Base-by-base conservation (phyloP, 2,329 filamentous ascomycete genomes). In the Apiospora phragmitis region DNA sequence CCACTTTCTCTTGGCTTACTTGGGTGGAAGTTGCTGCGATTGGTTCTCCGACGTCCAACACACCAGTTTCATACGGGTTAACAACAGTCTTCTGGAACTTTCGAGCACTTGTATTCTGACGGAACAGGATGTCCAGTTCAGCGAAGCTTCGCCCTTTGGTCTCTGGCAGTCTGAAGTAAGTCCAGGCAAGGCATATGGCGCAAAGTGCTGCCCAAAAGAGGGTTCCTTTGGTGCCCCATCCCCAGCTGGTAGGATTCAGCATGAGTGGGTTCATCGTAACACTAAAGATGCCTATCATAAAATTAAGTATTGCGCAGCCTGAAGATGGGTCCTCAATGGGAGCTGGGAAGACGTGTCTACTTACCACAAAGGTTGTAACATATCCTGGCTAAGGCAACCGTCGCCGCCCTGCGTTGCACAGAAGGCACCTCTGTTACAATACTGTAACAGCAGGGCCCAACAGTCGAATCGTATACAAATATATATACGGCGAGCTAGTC, bases 341-440 rank as follows among this genome's bases (percentile, higher is more conserved):
- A 6, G n/a, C 32, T 21, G 18, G 62, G 18, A 32, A 11, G 11
- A 14, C 24, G 14, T 3, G 7, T n/a, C 21, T 8, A 16, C 70
- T 29, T 69, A 70, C 70, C 65, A 41, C 69, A 70, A 9, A 72
- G 16, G 29, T 73, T 72, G 47, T 73, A 73, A 45, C 69, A 69
- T 32, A 72, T 73, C 26, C 70, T 67, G 4, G 68, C 67, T 6
- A 72, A 35, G n/a, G 70, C 69, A 4, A 73, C 70, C 18, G 70
- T 73, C 26, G 69, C 49, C 18, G 68, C 69, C 47, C 69, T 70
- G n/a, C 71, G 68, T 26, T 67, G 62, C 32, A 68, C 68, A 35
- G 72, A 72, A n/a, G 70, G 69, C 9, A 72, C 69, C 32, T 73
- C 72, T 1, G 69, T 68, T 26, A 73, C 69, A 29, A 73, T 66